phyloP scores from a whole-genome alignment of 306 rosid species.

The Cucumis cinereus region DNA sequence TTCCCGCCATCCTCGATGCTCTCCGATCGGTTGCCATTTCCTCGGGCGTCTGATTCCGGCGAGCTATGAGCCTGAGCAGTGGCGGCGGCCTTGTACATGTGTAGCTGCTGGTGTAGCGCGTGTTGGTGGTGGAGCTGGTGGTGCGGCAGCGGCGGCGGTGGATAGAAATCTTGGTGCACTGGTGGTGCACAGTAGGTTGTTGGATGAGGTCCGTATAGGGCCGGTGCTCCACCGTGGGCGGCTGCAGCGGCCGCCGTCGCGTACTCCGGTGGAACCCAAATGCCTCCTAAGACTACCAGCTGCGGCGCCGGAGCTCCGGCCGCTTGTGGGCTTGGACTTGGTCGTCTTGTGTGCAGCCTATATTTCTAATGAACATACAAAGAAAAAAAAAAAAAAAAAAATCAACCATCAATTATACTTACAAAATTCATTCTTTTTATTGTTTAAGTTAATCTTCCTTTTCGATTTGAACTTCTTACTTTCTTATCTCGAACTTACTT shows the following conservation, averaged over 20 bases:
- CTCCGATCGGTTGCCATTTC: constrained; percentile 53
- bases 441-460: too few relatives aligned
- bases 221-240: constrained; percentile 37
- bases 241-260: constrained; percentile 38
- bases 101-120: constrained; percentile 50
- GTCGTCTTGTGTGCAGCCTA: constrained; percentile 91
- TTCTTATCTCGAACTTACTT: too few relatives aligned
- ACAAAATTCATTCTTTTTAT: neutral
- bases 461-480: too few relatives aligned
- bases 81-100: constrained; percentile 42
- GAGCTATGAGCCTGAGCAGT: constrained; percentile 40
- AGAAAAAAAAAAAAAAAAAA: neutral
- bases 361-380: constrained; percentile 46
- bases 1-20: constrained; percentile 94
- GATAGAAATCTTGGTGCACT: constrained; percentile 62
- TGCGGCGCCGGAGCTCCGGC: constrained; percentile 58
- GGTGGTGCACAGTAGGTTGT: constrained; percentile 52
- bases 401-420: neutral
- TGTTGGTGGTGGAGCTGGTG: constrained; percentile 44
- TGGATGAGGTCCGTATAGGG: constrained; percentile 64
- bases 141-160: constrained; percentile 28
- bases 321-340: constrained; percentile 80
- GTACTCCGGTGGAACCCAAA: constrained; percentile 95
- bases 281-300: constrained; percentile 77
- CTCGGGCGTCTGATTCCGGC: constrained; percentile 41